Evolutionary conservation across 2,329 filamentous ascomycete genomes (phyloP).

Genomic region (Biscogniauxia mediterranea): DNA sequence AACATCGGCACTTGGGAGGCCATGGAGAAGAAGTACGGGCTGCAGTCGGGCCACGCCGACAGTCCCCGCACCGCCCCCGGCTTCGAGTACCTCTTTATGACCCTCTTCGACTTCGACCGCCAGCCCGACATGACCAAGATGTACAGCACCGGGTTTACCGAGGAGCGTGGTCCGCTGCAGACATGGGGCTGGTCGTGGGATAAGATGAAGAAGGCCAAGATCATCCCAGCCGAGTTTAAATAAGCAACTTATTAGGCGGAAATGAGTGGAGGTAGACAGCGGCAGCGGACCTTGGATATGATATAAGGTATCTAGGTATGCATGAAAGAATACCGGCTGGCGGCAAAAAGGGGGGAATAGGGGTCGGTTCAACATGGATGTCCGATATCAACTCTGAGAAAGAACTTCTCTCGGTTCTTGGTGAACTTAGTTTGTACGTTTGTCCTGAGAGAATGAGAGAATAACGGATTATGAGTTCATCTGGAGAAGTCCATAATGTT

Average conservation of each 20-base stretch:
- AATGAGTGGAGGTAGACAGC: no score
- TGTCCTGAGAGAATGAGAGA: no score
- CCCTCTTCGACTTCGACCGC: conserved; percentile 35
- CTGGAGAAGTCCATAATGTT: no score
- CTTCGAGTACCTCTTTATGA: conserved; percentile 35
- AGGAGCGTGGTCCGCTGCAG: not conserved
- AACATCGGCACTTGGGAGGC: conserved; percentile 32
- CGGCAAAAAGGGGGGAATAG: no score
- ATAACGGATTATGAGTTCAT: no score
- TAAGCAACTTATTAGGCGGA: not conserved
- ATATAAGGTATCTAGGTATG: no score
- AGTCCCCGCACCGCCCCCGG: conserved; percentile 31
- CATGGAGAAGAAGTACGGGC: conserved; percentile 33
- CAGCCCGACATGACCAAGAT: conserved; percentile 34
- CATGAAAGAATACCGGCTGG: no score
- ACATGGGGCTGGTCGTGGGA: conserved; percentile 1
- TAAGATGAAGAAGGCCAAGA: conserved; percentile 6
- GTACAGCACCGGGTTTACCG: conserved; percentile 17
- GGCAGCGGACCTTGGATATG: no score
- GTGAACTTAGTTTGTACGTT: no score
- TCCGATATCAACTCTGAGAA: no score
- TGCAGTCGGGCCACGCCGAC: conserved; percentile 32
- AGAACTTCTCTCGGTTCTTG: no score
- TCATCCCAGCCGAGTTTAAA: conserved; percentile 5
- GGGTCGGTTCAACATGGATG: no score